Base-by-base conservation (phyloP, 371 early-diverging fungal species). In the Lichtheimia hyalospora region DNA sequence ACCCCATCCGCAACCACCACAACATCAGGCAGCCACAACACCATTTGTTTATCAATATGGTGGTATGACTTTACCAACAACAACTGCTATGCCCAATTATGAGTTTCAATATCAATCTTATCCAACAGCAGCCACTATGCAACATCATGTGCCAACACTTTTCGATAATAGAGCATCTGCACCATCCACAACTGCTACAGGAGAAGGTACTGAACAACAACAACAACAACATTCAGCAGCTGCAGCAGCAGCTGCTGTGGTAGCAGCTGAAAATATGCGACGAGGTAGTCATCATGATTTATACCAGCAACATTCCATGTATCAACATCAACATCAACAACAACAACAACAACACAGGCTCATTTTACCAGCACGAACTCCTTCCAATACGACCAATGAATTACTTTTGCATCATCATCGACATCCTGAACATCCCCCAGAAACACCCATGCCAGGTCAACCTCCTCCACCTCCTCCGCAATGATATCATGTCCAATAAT, bases 361-460 rank as follows among this genome's bases (percentile, higher is more conserved):
- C 16, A 46, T 55, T 23, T 25, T 55, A n/a, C 56, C 56, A 23
- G 40, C 28, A 54, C 54, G 54, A 54, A 54, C 54, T 20, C 16
- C 34, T 7, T 23, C 51, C 23, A 27, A 51, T 51, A 40, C 40
- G n/a, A 54, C 34, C 27, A n/a, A 46, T 21, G 46, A 46, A 5
- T 21, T 46, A 21, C 46, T 46, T 16, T 18, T 46, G 46, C 46
- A 46, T 21, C 46, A 21, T 46, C n/a, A 46, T 46, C 34, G 21
- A 18, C 46, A 46, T 46, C 21, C 46, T 46, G 46, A 21, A 18
- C 46, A 55, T 55, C 23, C 56, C 16, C 56, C 56, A 14, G 56
- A 55, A n/a, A 55, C 56, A 43, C 56, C 56, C 3, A 43, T 55
- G 44, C 56, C 56, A 3, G 56, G 56, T 18, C 15, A 34, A 34